These are phyloP conservation scores for Debaryomyces coudertii DNA, from an alignment of 1,139 yeast genomes.

Conservation along the genomic window DNA sequence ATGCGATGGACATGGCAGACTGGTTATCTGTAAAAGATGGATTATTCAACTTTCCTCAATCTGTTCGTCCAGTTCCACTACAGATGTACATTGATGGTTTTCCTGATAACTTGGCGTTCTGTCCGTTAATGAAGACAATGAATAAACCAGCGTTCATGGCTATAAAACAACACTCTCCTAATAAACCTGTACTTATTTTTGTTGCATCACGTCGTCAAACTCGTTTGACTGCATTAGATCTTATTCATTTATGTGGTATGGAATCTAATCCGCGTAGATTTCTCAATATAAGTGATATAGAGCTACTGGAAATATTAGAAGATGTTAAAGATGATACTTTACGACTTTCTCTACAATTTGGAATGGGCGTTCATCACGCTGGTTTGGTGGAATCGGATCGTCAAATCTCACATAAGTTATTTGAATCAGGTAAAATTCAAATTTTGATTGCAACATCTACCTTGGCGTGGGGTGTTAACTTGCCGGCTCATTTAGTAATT, in stretches of 20 bases:
- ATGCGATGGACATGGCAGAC: conserved; percentile 97
- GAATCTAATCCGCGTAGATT: conserved; percentile 92
- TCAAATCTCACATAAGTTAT: conserved; percentile 80
- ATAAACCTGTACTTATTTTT: conserved; percentile 88
- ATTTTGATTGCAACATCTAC: conserved; percentile 93
- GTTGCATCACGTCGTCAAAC: conserved; percentile 98
- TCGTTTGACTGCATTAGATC: conserved; percentile 87
- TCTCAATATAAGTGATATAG: conserved; percentile 74
- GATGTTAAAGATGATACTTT: conserved; percentile 89
- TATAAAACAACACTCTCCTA: conserved; percentile 91
- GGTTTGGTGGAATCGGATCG: conserved; percentile 93
- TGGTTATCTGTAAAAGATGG: conserved; percentile 95
- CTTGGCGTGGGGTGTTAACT: conserved; percentile 95
- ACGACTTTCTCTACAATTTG: conserved; percentile 82
- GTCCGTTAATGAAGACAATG: conserved; percentile 97
- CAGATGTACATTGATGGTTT: conserved; percentile 98
- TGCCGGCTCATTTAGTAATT: conserved; percentile 92
- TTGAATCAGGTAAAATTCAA: conserved; percentile 85
- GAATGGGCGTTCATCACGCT: conserved; percentile 97
- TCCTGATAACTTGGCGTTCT: conserved; percentile 90
- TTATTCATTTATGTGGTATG: conserved; percentile 92
- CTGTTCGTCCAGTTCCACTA: conserved; percentile 96
- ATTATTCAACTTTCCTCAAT: conserved; percentile 87
- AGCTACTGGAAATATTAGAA: conserved; percentile 62
- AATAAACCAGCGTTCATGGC: conserved; percentile 98